phyloP scores from a whole-genome alignment of 306 rosid species.

The Herpetospermum pedunculosum region DNA sequence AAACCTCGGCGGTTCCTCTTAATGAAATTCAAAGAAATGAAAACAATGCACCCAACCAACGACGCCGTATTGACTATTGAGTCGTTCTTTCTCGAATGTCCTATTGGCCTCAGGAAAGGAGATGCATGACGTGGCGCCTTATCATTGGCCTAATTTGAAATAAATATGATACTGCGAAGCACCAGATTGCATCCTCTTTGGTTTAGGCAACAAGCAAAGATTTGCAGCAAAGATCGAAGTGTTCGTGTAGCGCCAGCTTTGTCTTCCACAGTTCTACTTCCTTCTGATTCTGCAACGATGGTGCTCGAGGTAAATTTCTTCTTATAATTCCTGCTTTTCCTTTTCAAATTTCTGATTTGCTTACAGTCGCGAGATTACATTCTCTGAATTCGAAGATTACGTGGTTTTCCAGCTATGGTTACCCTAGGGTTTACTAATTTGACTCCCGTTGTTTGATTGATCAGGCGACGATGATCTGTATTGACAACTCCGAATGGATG shows the following conservation, averaged over 20 bases:
- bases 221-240: background rate
- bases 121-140: background rate
- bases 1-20: too few relatives aligned
- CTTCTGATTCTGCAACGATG: conserved; percentile 36
- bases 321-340: background rate
- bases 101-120: background rate
- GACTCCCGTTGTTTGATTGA: background rate
- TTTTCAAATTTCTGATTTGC: background rate
- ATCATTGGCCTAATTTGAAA: too few relatives aligned
- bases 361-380: background rate
- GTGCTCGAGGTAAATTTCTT: conserved; percentile 69
- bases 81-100: background rate
- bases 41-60: background rate
- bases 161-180: too few relatives aligned
- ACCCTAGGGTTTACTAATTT: conserved; percentile 34
- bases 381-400: background rate
- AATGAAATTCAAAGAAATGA: too few relatives aligned
- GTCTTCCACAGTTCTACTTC: conserved; percentile 7
- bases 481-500: conserved; percentile 98
- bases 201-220: conserved; percentile 6
- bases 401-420: background rate
- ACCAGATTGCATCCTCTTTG: background rate
- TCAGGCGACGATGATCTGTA: conserved; percentile 93
- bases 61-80: background rate
- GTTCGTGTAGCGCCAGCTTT: background rate